Evolutionary conservation across 306 rosid genomes (phyloP).

Genomic region (Inga leiocalycina): DNA sequence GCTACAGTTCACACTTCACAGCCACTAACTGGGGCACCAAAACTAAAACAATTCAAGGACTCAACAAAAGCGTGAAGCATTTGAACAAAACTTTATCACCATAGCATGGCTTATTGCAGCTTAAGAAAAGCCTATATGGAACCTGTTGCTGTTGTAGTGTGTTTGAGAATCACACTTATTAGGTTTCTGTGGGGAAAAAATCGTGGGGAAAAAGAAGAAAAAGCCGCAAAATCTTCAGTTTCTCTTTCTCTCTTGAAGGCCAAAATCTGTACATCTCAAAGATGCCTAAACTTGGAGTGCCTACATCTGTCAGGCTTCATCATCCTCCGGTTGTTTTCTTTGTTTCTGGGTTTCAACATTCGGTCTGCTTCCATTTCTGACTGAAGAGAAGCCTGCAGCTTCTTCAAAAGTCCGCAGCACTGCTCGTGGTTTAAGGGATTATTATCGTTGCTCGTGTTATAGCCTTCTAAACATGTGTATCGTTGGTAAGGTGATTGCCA

Average conservation of each 20-base stretch:
- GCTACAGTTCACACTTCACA: constrained; percentile 1
- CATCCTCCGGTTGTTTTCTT: constrained; percentile 63
- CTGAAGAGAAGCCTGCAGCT: constrained; percentile 77
- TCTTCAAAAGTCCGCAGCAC: constrained; percentile 76
- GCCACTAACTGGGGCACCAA: constrained; percentile 18
- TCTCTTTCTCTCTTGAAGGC: constrained; percentile 30
- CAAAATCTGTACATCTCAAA: constrained; percentile 59
- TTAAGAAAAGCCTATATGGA: constrained; percentile 30
- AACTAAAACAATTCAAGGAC: constrained; percentile 14
- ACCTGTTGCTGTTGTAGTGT: constrained; percentile 29
- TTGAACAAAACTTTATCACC: constrained; percentile 13
- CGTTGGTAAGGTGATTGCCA: constrained; percentile 87
- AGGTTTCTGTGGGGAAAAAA: constrained; percentile 32
- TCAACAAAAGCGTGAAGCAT: constrained; percentile 28
- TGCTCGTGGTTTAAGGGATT: constrained; percentile 61
- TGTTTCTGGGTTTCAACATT: constrained; percentile 57
- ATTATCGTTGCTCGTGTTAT: neutral
- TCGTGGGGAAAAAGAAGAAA: neutral
- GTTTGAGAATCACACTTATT: constrained; percentile 43
- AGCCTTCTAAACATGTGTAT: constrained; percentile 49
- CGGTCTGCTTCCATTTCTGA: constrained; percentile 72
- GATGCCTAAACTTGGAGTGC: constrained; percentile 51
- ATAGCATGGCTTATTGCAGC: constrained; percentile 41
- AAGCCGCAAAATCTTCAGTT: constrained; percentile 48
- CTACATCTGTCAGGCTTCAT: constrained; percentile 70